phyloP scores from a whole-genome alignment of 306 rosid species.

The Coriaria nepalensis region DNA sequence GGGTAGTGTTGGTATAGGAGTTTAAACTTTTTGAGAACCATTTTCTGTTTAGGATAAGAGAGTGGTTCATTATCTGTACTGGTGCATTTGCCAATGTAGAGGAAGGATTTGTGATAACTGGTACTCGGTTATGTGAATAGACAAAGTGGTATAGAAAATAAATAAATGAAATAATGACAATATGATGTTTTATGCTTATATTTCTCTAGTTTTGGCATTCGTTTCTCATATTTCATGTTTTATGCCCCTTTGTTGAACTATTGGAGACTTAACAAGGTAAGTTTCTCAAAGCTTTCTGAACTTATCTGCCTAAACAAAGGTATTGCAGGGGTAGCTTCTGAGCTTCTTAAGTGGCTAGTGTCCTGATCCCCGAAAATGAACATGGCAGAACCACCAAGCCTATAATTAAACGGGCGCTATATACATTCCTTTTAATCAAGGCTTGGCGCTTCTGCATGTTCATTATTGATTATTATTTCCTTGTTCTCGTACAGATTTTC shows the following conservation, averaged over 20 bases:
- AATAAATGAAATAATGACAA: constrained; percentile 47
- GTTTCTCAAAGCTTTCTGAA: too few relatives aligned
- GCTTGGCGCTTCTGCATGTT: too few relatives aligned
- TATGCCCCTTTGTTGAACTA: not conserved
- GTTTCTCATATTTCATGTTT: constrained; percentile 2
- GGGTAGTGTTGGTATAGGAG: constrained; percentile 34
- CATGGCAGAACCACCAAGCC: too few relatives aligned
- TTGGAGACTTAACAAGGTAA: too few relatives aligned
- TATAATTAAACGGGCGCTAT: too few relatives aligned
- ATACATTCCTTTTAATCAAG: too few relatives aligned
- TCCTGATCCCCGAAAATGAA: too few relatives aligned
- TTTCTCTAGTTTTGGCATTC: constrained; percentile 5
- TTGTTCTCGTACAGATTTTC: too few relatives aligned
- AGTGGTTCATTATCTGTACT: constrained; percentile 36
- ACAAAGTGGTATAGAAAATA: constrained; percentile 78
- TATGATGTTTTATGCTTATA: constrained; percentile 13
- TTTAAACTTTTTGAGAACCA: constrained; percentile 41
- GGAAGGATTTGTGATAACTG: constrained; percentile 29
- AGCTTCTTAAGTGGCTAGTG: too few relatives aligned
- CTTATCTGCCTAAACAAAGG: not conserved
- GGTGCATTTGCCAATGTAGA: constrained; percentile 69
- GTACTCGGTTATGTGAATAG: constrained; percentile 58
- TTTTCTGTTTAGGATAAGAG: constrained; percentile 35
- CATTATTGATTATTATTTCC: too few relatives aligned
- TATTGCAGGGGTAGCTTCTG: too few relatives aligned